Base-by-base conservation (phyloP, 2,329 filamentous ascomycete species). In the Calonectria honghensis region DNA sequence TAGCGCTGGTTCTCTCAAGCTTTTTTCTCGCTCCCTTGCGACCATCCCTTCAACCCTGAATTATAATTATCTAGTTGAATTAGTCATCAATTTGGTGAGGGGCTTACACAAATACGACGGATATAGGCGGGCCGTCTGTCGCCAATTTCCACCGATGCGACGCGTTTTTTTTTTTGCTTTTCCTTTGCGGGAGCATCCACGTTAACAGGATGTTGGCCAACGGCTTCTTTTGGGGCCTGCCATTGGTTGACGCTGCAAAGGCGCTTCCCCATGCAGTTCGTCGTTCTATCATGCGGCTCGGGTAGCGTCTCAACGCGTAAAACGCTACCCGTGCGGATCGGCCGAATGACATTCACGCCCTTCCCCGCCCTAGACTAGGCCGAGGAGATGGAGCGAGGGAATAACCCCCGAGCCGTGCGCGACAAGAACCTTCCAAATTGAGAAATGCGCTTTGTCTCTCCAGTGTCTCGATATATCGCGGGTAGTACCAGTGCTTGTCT, bases 341-440 rank as follows among this genome's bases (percentile, higher is more conserved):
- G 61, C 61, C 61, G 61, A 65, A 65, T 48, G 50, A 16, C 65
- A 68, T 31, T 39, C 18, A 57, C 50, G 50, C 50, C 65, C 65
- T 39, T 51, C 50, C 65, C 48, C 45, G 31, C 65, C 37, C 39
- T 48, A 39, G 27, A 13, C 41, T 32, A 41, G 61, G 32, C 24
- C 57, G 57, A 39, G 32, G 61, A 6, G 41, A 48, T 50, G 29
- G 31, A 65, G 45, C 61, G 41, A 48, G 27, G 37, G 57, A 29
- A 57, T 27, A 41, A 61, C 20, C 57, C 57, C 57, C 35, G 57
- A 27, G 35, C 57, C 37, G 37, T 63, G 57, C 57, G n/a, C 57
- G 14, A 39, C 57, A 63, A 41, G 16, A 37, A 63, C 57, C 57
- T 63, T 63, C 57, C 57, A 41, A 14, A 37, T 63, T 29, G n/a